Evolutionary conservation across 768 basidiomycete species (phyloP).

Genomic region (Rhodotorula kratochvilovae): DNA sequence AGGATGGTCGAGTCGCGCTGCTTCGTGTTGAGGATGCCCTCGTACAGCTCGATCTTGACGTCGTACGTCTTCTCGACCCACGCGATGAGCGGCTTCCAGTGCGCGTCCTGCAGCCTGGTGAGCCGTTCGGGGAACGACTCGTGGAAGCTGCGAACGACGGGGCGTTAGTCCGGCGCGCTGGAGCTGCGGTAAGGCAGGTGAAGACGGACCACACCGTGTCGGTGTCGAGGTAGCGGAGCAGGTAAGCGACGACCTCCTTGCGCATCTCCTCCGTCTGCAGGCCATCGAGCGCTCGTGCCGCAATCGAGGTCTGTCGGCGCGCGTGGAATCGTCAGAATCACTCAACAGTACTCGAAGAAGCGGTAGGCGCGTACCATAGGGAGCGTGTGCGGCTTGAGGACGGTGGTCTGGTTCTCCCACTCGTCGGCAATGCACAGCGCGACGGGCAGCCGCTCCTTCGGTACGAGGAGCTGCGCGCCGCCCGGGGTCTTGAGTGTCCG

Average conservation of each 20-base stretch:
- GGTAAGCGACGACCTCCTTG: constrained; percentile 60
- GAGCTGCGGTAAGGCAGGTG: too few species aligned
- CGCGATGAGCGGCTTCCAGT: constrained; percentile 82
- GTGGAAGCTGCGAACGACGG: constrained; percentile 62
- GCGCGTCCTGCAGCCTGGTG: constrained; percentile 67
- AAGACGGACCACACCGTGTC: constrained; percentile 79
- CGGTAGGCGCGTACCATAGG: constrained; percentile 69
- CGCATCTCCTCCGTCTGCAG: constrained; percentile 59
- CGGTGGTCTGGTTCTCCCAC: constrained; percentile 86
- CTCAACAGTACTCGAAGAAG: too few species aligned
- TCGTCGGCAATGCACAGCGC: constrained; percentile 86
- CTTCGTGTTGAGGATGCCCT: constrained; percentile 64
- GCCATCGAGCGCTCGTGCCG: constrained; percentile 81
- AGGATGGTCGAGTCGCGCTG: constrained; percentile 68
- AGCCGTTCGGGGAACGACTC: constrained; percentile 64
- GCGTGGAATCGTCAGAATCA: too few species aligned
- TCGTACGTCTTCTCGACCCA: constrained; percentile 69
- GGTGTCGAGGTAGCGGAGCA: constrained; percentile 84
- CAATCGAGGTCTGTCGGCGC: constrained; percentile 91
- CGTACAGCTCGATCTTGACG: constrained; percentile 64
- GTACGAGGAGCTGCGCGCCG: constrained; percentile 70
- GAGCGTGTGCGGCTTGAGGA: constrained; percentile 82
- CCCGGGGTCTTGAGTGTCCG: constrained; percentile 74
- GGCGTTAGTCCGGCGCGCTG: not conserved
- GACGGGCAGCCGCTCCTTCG: constrained; percentile 63